phyloP scores from a whole-genome alignment of 352 stramenopile species.

The Globisporangium mamillatum region DNA sequence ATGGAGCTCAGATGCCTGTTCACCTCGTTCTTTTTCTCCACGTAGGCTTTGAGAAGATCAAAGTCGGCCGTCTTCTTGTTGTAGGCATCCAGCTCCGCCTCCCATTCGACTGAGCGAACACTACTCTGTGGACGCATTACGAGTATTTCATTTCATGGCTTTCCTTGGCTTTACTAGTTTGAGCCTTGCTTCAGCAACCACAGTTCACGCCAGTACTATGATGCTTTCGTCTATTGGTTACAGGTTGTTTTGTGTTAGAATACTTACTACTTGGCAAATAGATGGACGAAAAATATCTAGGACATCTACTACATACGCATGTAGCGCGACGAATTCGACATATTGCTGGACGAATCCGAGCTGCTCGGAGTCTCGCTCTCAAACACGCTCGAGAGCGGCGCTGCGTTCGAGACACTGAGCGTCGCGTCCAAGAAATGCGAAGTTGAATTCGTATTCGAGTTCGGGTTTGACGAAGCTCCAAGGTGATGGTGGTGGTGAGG shows the following conservation, averaged over 20 bases:
- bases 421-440: conserved; percentile 7
- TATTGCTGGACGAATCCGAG: background rate
- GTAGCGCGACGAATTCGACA: conserved; percentile 5
- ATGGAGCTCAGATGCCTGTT: too few species aligned
- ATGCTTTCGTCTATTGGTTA: background rate
- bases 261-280: background rate
- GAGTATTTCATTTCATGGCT: too few species aligned
- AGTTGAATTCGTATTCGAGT: background rate
- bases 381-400: background rate
- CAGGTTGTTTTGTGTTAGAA: background rate
- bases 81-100: too few species aligned
- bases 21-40: too few species aligned
- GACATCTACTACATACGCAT: background rate
- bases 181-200: too few species aligned
- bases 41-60: too few species aligned
- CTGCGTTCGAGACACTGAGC: background rate
- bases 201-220: too few species aligned
- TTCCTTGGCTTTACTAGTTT: too few species aligned
- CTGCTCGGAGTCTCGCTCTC: background rate
- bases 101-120: too few species aligned
- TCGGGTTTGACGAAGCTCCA: background rate
- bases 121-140: too few species aligned
- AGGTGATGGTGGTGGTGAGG: too few species aligned
- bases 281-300: background rate
- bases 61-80: too few species aligned